Percentiles rank a stretch among this genome's conserved stretches.
These are phyloP conservation scores for Clarkia xantiana DNA, from an alignment of 345 rosid species.

Conservation along the genomic window DNA sequence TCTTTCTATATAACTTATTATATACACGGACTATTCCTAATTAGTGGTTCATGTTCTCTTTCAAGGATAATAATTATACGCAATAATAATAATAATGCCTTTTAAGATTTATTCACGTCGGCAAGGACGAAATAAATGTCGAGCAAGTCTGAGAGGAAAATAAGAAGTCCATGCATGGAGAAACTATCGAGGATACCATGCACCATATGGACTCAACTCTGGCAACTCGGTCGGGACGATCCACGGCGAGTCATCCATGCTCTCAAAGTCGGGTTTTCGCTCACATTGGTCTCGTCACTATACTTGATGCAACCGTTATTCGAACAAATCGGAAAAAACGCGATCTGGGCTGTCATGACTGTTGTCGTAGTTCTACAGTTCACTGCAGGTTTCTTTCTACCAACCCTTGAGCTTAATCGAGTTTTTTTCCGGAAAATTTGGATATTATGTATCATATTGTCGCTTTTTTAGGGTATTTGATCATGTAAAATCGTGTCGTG, in stretches of 20 bases:
- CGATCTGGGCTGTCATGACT: conserved; percentile 90
- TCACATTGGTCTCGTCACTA: conserved; percentile 54
- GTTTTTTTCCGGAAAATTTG: too few species aligned
- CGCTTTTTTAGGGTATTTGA: too few species aligned
- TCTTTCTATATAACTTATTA: background rate
- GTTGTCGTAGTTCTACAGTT: conserved; percentile 80
- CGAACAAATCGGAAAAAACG: conserved; percentile 40
- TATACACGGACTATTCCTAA: too few species aligned
- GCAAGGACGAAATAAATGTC: conserved; percentile 8
- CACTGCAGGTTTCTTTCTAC: conserved; percentile 35
- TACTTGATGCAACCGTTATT: conserved; percentile 55
- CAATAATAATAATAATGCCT: too few species aligned
- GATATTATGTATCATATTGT: too few species aligned
- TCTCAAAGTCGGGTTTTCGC: conserved; percentile 59
- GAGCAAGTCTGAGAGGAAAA: background rate
- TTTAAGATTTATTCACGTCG: conserved; percentile 22
- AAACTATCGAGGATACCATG: conserved; percentile 9
- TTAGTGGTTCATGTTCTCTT: background rate
- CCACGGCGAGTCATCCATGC: conserved; percentile 62
- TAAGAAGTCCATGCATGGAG: conserved; percentile 1
- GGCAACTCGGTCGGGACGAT: conserved; percentile 55
- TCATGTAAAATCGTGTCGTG: background rate
- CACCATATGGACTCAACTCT: conserved; percentile 16
- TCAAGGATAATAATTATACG: background rate
- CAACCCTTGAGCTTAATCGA: too few species aligned